Evolutionary conservation across 1,284 basidiomycete genomes (phyloP), one percentile per base, ranked within the genome.

Genomic region (Ganoderma resinaceum): DNA sequence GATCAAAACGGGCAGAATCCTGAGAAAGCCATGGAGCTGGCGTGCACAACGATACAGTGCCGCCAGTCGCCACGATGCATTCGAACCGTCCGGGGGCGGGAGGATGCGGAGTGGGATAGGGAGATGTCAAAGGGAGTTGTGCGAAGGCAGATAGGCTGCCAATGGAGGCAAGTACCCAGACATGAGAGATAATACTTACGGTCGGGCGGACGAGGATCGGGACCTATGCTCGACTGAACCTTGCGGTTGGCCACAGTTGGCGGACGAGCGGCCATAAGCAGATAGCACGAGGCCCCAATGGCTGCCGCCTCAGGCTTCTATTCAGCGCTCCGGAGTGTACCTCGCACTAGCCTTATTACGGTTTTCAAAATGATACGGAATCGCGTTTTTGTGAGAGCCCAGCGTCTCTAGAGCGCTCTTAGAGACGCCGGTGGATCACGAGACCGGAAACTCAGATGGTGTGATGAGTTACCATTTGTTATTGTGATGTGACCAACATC

Each of bases 311-410:
- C n/a, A n/a, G n/a, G n/a, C 40, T 66, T 26, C 46, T 23, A 40
- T 43, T 57, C 12, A 60, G 61, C 65, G 65, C 60, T 35, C 52
- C 52, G 52, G 26, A 46, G 29, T 43, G 61, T 66, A 55, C 65
- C 65, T 66, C 40, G 49, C 59, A 37, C 59, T 40, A 52, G 33
- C 55, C n/a, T 18, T 35, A n/a, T n/a, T n/a, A n/a, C n/a, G n/a
- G n/a, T n/a, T n/a, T n/a, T n/a, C n/a, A n/a, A n/a, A n/a, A n/a
- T n/a, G n/a, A n/a, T n/a, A n/a, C n/a, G n/a, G n/a, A n/a, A n/a
- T n/a, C n/a, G n/a, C n/a, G n/a, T n/a, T n/a, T n/a, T n/a, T n/a
- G n/a, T n/a, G n/a, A n/a, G n/a, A n/a, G n/a, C n/a, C n/a, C n/a
- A n/a, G n/a, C n/a, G n/a, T n/a, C n/a, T n/a, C n/a, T n/a, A n/a